Evolutionary conservation across 768 basidiomycete genomes (phyloP), one percentile per base, ranked within the genome.

Genomic region (Lactifluus echinatus): DNA sequence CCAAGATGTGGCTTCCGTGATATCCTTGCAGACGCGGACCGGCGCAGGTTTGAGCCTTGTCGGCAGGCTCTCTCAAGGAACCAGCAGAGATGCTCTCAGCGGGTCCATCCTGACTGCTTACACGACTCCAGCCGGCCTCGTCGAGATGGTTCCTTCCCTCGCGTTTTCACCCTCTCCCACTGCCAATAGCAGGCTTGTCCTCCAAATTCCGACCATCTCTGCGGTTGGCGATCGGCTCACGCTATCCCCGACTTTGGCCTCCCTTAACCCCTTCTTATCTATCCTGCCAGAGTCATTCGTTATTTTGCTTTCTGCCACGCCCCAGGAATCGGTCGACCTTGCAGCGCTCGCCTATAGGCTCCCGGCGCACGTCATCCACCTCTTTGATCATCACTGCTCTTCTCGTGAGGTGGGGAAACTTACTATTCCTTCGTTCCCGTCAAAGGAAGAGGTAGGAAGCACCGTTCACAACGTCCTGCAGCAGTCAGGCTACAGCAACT

Each of bases 361-460:
- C 49, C 76, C 77, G 19, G 78, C 73, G 40, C 90, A 95, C 70
- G 83, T 89, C 55, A 78, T 93, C 54, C 93, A 97, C 69, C 73
- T 97, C 40, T 93, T 98, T 67, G 93, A 98, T 70, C 89, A 95
- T 64, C 78, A 89, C 66, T 81, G 82, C 59, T 77, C 83, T 31
- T 76, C 84, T 33, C 84, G 95, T 24, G 93, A 98, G 71, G 73
- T 80, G 33, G 82, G 87, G 2, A 79, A 83, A 53, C 66, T 75
- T 33, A 70, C 82, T 36, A 64, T 70, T 26, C 75, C 76, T 8
- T 53, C 77, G 2, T 64, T 76, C 15, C 61, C 70, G 4, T 59
- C 68, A 0, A 71, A 72, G 23, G 65, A 69, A 1, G 62, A 69
- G 21, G 57, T 59, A 55, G 69, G 40, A 61, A 60, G 55, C 53